Conservation (phyloP, 768 basidiomycete species). For the Phlebiopsis flavidoalba region DNA sequence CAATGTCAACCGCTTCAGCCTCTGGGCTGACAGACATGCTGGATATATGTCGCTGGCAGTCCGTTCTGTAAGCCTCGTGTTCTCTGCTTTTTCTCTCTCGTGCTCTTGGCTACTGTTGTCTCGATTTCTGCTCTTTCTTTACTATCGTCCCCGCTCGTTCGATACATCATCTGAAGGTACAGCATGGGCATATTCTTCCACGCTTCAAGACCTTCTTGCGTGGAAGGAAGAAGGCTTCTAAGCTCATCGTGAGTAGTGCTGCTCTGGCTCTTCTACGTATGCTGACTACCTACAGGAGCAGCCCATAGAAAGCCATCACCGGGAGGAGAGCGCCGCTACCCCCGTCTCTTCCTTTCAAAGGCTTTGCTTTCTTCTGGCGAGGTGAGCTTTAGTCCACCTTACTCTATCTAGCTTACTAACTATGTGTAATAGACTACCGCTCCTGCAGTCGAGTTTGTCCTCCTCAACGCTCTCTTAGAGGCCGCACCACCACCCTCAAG, state of each 20-base stretch:
- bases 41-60: not conserved
- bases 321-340: not conserved
- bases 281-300: not conserved
- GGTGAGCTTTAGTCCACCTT: not conserved
- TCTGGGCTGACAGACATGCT: not conserved
- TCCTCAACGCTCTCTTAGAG: not conserved
- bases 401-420: not conserved
- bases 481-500: slow-evolving; percentile 1
- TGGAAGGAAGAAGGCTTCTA: not conserved
- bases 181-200: not conserved
- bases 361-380: not conserved
- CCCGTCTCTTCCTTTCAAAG: not conserved
- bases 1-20: not conserved
- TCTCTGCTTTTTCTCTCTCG: not conserved
- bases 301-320: no score
- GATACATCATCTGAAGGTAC: not conserved
- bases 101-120: not conserved
- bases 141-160: no score
- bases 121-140: not conserved
- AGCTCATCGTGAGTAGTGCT: not conserved
- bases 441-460: not conserved
- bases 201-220: not conserved
- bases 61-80: not conserved
- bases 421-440: not conserved
- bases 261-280: not conserved